These are phyloP conservation scores for Candida yuanshanica DNA, from an alignment of 805 yeast species.

Conservation along the genomic window DNA sequence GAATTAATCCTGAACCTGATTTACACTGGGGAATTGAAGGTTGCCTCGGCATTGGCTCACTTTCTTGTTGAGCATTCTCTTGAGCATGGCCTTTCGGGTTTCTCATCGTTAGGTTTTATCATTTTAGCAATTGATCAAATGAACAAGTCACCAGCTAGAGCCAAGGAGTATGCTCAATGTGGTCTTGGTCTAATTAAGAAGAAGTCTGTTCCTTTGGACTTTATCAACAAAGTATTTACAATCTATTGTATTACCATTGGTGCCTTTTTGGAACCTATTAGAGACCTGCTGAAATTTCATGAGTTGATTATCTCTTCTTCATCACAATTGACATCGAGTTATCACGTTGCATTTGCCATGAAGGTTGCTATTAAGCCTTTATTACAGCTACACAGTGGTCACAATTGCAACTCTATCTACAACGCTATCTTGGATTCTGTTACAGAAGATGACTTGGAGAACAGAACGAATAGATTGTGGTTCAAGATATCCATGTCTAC, in stretches of 20 bases:
- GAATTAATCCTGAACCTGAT: conserved; percentile 33
- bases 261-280: conserved; percentile 34
- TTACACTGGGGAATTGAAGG: conserved; percentile 21
- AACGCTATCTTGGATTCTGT: conserved; percentile 9
- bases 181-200: conserved; percentile 35
- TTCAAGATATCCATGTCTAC: conserved; percentile 8
- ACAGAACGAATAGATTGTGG: conserved; percentile 9
- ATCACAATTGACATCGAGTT: conserved; percentile 11
- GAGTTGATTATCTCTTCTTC: conserved; percentile 19
- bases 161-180: conserved; percentile 36
- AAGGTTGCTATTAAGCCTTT: conserved; percentile 11
- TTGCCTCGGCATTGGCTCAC: conserved; percentile 29
- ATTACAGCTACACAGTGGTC: conserved; percentile 10
- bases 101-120: conserved; percentile 34
- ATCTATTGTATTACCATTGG: conserved; percentile 38
- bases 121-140: conserved; percentile 33
- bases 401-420: conserved; percentile 10
- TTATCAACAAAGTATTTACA: conserved; percentile 35
- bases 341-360: conserved; percentile 13
- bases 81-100: conserved; percentile 35
- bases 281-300: conserved; percentile 28
- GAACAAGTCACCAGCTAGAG: conserved; percentile 28
- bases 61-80: conserved; percentile 31
- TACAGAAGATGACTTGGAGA: conserved; percentile 11
- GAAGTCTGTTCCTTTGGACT: conserved; percentile 29